Evolutionary conservation across 2,329 filamentous ascomycete genomes (phyloP), one percentile per base, ranked within the genome.

Genomic region (Lasiodiplodia theobromae): DNA sequence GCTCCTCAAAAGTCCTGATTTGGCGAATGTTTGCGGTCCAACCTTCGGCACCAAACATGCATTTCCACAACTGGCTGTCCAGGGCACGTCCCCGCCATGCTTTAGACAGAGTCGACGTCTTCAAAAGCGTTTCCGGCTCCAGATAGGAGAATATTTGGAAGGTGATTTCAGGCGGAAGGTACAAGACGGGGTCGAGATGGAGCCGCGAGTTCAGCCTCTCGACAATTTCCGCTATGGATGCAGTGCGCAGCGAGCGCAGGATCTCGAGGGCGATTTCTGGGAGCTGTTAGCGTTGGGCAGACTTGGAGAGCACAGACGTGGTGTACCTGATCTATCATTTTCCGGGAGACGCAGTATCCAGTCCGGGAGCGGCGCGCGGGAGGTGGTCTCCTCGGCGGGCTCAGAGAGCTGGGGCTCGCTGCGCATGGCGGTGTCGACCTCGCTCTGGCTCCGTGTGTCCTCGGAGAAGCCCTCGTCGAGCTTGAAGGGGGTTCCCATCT

Each of bases 381-480:
- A 72, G 66, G 75, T 71, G 57, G 76, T 72, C 52, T 78, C 74
- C 25, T 77, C 77, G 52, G 77, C 73, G 5, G 58, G 47, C 28
- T 75, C 71, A 40, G 51, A 69, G 37, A 77, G 72, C 40, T 72
- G 72, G 51, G 73, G 72, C 69, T 81, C 80, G 28, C 74, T 73
- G 67, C 78, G 73, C 77, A 79, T 77, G 52, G 78, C 72, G 72
- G 77, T 75, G 62, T 84, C 82, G 71, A 78, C 82, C 52, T 65
- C 67, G 68, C 75, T 78, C 71, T 82, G 81, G 71, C 82, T 88
- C 70, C 83, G 80, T 2, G 86, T 87, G 60, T 94, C 92, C 77
- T 96, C 92, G 6, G 92, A 94, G 78, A 96, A 96, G 74, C 93
- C 93, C 82, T 96, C 93, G 82, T 96, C 93, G 69, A 93, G 86